Conservation (phyloP, 2,329 filamentous ascomycete genomes). For the Arthrobotrys megalospora region DNA sequence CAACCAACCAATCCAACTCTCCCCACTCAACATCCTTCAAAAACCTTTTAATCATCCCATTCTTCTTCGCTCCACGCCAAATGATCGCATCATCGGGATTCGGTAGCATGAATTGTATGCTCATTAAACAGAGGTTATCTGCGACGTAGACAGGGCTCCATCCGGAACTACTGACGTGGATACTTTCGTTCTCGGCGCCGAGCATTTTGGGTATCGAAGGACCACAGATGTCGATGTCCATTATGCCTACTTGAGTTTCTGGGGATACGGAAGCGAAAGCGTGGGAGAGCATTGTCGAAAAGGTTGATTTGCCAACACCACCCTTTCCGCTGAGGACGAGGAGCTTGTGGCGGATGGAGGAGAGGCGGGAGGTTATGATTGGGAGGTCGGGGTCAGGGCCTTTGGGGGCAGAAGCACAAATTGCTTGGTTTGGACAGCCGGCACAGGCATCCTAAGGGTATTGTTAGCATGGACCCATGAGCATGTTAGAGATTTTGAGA, state of each 20-base stretch:
- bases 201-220: conserved; percentile 99
- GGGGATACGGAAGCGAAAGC: conserved; percentile 84
- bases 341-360: conserved; percentile 89
- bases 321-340: conserved; percentile 94
- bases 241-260: conserved; percentile 86
- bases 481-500: conserved; percentile 68
- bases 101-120: conserved; percentile 97
- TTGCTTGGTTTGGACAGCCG: conserved; percentile 94
- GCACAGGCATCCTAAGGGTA: conserved; percentile 84
- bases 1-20: conserved; percentile 89
- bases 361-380: conserved; percentile 85
- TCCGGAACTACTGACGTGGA: conserved; percentile 88
- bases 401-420: conserved; percentile 94
- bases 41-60: conserved; percentile 97
- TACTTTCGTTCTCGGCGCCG: conserved; percentile 93
- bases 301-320: conserved; percentile 96
- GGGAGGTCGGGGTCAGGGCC: conserved; percentile 95
- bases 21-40: conserved; percentile 99
- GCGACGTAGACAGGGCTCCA: conserved; percentile 97
- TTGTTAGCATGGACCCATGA: conserved; percentile 65
- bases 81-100: conserved; percentile 95
- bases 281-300: conserved; percentile 88
- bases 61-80: conserved; percentile 98
- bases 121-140: conserved; percentile 96
- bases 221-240: conserved; percentile 98